Percentiles rank a stretch among this genome's conserved stretches.
These are phyloP conservation scores for Penicillium herquei DNA, from an alignment of 495 filamentous ascomycete genomes.

Conservation along the genomic window DNA sequence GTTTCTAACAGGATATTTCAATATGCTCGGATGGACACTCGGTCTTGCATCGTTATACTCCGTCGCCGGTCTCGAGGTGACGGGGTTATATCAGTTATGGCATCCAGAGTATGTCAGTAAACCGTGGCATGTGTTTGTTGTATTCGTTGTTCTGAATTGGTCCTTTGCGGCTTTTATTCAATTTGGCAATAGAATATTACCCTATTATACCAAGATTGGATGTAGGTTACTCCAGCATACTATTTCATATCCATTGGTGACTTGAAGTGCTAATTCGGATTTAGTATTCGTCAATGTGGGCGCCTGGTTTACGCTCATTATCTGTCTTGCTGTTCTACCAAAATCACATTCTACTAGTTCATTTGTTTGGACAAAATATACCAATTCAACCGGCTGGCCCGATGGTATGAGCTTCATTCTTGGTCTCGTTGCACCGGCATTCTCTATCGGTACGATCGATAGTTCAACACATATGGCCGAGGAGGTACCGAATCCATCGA, in stretches of 20 bases:
- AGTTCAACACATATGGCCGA: constrained; percentile 58
- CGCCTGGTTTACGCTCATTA: constrained; percentile 9
- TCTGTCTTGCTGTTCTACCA: constrained; percentile 4
- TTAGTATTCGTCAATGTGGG: constrained; percentile 9
- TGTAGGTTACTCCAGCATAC: background rate
- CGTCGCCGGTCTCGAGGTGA: constrained; percentile 8
- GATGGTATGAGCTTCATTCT: constrained; percentile 61
- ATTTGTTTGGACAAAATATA: constrained; percentile 9
- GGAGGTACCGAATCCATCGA: constrained; percentile 58
- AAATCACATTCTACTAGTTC: constrained; percentile 9
- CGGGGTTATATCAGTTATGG: constrained; percentile 9
- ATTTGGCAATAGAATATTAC: constrained; percentile 10
- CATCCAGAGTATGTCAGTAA: constrained; percentile 4
- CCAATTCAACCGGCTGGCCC: constrained; percentile 58
- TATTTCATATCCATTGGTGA: no score
- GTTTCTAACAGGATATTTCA: constrained; percentile 10
- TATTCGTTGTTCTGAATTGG: constrained; percentile 11
- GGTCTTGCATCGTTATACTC: constrained; percentile 9
- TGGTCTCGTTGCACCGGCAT: constrained; percentile 59
- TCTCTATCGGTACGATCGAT: constrained; percentile 58
- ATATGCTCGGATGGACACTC: constrained; percentile 8
- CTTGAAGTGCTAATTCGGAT: no score
- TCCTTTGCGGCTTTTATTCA: constrained; percentile 8
- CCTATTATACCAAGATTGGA: constrained; percentile 8
- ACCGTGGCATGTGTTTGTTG: constrained; percentile 9